Evolutionary conservation across 257 asterid genomes (phyloP), one percentile per base, ranked within the genome.

Genomic region (Ligustrum vulgare): DNA sequence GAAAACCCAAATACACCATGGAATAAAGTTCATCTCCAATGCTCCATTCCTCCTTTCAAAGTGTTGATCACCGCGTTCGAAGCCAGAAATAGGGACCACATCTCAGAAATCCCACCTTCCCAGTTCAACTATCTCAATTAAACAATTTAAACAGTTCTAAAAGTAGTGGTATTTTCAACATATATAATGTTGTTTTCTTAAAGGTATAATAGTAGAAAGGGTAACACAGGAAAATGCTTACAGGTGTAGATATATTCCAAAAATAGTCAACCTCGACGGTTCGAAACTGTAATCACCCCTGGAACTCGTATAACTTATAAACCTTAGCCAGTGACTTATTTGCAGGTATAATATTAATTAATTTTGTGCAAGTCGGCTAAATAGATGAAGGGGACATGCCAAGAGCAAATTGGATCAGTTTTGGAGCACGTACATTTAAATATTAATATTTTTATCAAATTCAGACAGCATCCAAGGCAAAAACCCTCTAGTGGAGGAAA

Each of bases 21-120:
- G 79, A 28, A 60, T 60, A 39, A 72, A 78, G 36, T 71, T 69
- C 71, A 77, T 72, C 76, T 69, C 75, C 28, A 56, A 22, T 22
- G 60, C 31, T n/a, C 72, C 70, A 67, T 77, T 33, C 79, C 72
- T 49, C 64, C 71, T 60, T 60, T 23, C 76, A 75, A 80, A 70
- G 70, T 23, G 69, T 77, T 58, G 78, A 72, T 76, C 79, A 76
- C 72, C 69, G 69, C 72, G 76, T 69, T 60, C 80, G 76, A 79
- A 67, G 77, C 73, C 35, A 3, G 73, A 72, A 63, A 69, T 9
- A 8, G 80, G 86, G 82, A 77, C 88, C 84, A 79, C 84, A n/a
- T 36, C 74, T 9, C 33, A 16, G 12, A 39, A 37, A 71, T 12
- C 28, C 72, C 20, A 23, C 67, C 39, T 70, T 71, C 5, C 67